Evolutionary conservation across 2,329 filamentous ascomycete genomes (phyloP).

Genomic region (Calonectria montana): DNA sequence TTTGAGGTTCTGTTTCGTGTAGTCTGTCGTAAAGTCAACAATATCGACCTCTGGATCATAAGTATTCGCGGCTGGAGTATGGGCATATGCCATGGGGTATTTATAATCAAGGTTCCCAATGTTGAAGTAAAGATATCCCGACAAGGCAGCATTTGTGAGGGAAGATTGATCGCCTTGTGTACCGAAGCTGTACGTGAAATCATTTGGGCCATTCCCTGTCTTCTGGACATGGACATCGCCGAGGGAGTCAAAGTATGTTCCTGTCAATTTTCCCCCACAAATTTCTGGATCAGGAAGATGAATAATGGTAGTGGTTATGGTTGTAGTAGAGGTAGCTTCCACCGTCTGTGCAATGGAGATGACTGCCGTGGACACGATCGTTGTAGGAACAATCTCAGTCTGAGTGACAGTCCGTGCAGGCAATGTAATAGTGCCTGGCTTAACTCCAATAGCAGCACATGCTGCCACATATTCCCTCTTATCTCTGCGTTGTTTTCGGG

Average conservation of each 20-base stretch:
- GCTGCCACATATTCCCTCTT: not conserved
- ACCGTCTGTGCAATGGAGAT: not conserved
- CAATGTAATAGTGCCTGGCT: not conserved
- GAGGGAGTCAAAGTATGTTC: not conserved
- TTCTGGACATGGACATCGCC: not conserved
- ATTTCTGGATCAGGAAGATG: not conserved
- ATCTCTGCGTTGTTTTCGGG: not conserved
- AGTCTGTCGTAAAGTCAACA: not conserved
- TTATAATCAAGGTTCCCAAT: not conserved
- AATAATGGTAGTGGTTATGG: not conserved
- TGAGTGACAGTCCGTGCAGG: not conserved
- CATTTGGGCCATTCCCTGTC: not conserved
- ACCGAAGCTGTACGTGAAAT: not conserved
- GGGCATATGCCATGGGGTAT: not conserved
- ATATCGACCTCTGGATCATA: not conserved
- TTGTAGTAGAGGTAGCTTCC: not conserved
- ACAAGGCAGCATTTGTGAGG: not conserved
- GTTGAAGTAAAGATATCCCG: not conserved
- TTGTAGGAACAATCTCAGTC: not conserved
- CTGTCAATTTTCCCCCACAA: not conserved
- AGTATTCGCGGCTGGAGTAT: not conserved
- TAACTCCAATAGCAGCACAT: not conserved
- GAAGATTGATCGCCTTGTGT: not conserved
- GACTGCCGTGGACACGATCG: not conserved
- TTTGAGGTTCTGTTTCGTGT: not conserved